A percentile compares a stretch with the other conserved stretches of the same genome.
These are phyloP conservation scores for Gracilaria domingensis DNA, from an alignment of 23 red algal species.

Conservation along the genomic window DNA sequence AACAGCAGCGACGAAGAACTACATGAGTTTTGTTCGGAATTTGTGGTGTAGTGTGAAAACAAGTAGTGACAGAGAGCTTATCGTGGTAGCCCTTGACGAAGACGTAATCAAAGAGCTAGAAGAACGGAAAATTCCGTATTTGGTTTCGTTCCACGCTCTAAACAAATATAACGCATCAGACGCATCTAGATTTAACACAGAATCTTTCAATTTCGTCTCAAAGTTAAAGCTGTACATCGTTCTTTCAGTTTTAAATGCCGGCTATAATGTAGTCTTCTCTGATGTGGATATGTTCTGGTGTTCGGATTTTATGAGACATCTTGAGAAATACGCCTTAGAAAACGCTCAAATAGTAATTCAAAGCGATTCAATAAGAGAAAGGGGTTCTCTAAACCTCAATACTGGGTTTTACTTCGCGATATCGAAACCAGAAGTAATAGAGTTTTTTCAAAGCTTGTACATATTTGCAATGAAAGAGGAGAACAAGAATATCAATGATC, in stretches of 20 bases:
- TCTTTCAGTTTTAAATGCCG: background rate
- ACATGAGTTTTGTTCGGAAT: background rate
- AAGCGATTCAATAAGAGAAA: background rate
- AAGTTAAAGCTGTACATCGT: background rate
- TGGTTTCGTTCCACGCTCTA: background rate
- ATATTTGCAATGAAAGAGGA: background rate
- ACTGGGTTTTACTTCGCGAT: conserved; percentile 1
- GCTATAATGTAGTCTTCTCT: background rate
- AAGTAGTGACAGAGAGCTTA: background rate
- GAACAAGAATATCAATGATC: conserved; percentile 1
- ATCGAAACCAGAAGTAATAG: background rate
- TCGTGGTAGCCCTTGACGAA: background rate
- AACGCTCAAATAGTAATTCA: background rate
- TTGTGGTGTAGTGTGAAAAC: background rate
- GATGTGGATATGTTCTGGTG: conserved; percentile 3
- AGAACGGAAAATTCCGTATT: background rate
- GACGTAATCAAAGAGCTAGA: background rate
- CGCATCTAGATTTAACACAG: background rate
- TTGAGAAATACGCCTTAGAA: background rate
- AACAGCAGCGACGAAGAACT: background rate
- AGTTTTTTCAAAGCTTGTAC: background rate
- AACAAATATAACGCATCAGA: background rate
- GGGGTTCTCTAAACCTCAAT: background rate
- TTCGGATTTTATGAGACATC: background rate
- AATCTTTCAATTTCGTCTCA: background rate